phyloP scores from a whole-genome alignment of 768 basidiomycete species.

The Pleurotus pulmonarius region DNA sequence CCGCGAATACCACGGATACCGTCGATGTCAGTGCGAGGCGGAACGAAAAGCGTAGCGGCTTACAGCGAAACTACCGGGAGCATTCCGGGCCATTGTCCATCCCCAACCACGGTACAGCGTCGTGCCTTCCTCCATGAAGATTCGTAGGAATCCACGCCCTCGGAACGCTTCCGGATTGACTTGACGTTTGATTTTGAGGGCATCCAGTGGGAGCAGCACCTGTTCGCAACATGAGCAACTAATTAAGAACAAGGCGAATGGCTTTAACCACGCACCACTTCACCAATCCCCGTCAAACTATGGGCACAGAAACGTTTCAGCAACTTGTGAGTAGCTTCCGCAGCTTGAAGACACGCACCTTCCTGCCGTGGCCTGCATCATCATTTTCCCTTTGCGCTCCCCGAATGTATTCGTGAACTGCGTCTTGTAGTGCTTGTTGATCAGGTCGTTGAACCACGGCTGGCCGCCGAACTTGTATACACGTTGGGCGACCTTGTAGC shows the following conservation, averaged over 20 bases:
- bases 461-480: slow-evolving; percentile 99
- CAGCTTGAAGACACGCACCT: slow-evolving; percentile 48
- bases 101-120: slow-evolving; percentile 97
- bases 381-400: slow-evolving; percentile 91
- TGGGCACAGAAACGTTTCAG: not conserved
- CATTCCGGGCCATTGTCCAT: slow-evolving; percentile 98
- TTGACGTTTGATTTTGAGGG: slow-evolving; percentile 97
- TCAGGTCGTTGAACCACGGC: slow-evolving; percentile 94
- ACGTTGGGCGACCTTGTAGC: slow-evolving; percentile 93
- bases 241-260: no score
- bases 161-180: slow-evolving; percentile 98
- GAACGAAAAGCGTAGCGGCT: slow-evolving; percentile 22
- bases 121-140: slow-evolving; percentile 84
- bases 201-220: slow-evolving; percentile 95
- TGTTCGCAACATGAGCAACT: slow-evolving; percentile 16
- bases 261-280: slow-evolving; percentile 63
- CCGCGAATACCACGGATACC: no score
- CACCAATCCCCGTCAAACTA: slow-evolving; percentile 82
- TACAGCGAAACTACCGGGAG: slow-evolving; percentile 93
- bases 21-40: not conserved
- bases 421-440: slow-evolving; percentile 78
- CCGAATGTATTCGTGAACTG: slow-evolving; percentile 83
- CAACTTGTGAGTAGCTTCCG: not conserved
- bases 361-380: slow-evolving; percentile 94
- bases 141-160: slow-evolving; percentile 84